Evolutionary conservation across 495 filamentous ascomycete species (phyloP), one percentile per base, ranked within the genome.

Genomic region (Trichoderma orchidacearum): DNA sequence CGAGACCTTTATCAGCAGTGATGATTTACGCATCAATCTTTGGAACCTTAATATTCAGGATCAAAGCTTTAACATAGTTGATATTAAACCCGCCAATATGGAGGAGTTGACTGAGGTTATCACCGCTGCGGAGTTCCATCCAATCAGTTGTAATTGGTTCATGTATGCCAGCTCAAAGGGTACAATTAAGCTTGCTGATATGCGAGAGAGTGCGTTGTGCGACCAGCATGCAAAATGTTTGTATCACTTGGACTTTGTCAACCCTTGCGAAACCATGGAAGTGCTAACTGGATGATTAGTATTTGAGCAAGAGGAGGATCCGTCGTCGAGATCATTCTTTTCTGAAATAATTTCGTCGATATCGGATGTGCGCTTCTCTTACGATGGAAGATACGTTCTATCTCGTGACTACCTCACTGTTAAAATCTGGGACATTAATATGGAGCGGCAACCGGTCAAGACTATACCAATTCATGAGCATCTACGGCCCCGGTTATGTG

Each of bases 161-260:
- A 98, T 98, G 94, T 98, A 98, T 68, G 93, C 93, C 57, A 96
- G 92, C 68, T 96, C 91, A 52, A 98, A 98, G 71, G 93, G 93
- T 55, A 98, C 93, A 11, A 97, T 98, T 75, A 98, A 98, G 75
- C 78, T 98, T 55, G 93, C 93, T 30, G 93, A 98, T 66, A 98
- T 98, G 93, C 79, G 93, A 58, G 85, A 95, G 75, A 92, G 90
- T 59, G 93, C 93, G 32, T 75, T 98, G 56, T 98, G 93, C 68
- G 93, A 98, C 67, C 82, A 93, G 63, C 93, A 98, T 66, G 83
- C 88, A 23, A 98, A 98, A 70, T 76, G 93, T 97, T n/a, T 58
- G 31, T 59, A 34, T 9, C 15, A 11, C 41, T n/a, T 21, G 13
- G 36, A 28, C 25, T 11, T n/a, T n/a, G n/a, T n/a, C n/a, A n/a